Evolutionary conservation across 2,329 filamentous ascomycete species (phyloP).

Genomic region (Helicocarpus griseus): DNA sequence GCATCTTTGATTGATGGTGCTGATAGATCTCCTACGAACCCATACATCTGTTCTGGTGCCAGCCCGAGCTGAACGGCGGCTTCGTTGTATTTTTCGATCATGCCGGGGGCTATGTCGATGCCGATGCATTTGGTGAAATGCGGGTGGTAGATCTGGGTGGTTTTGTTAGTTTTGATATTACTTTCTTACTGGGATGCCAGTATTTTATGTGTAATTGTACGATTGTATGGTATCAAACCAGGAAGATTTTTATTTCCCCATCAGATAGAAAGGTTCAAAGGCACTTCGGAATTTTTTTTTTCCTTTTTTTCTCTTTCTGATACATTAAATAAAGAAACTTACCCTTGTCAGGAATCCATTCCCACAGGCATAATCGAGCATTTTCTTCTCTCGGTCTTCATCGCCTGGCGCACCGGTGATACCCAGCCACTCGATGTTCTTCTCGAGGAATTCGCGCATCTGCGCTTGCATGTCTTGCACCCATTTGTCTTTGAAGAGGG

Average conservation of each 20-base stretch:
- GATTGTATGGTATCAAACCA: no score
- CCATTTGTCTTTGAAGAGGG: conserved; percentile 10
- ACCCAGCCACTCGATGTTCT: conserved; percentile 12
- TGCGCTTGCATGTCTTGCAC: conserved; percentile 6
- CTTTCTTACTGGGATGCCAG: no score
- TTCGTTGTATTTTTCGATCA: conserved; percentile 11
- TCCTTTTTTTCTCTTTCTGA: no score
- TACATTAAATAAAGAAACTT: not conserved
- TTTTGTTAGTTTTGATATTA: not conserved
- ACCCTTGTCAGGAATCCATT: conserved; percentile 11
- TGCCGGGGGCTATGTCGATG: conserved; percentile 12
- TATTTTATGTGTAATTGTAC: not conserved
- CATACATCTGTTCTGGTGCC: conserved; percentile 8
- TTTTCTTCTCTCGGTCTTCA: conserved; percentile 4
- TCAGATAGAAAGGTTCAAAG: not conserved
- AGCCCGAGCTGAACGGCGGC: conserved; percentile 5
- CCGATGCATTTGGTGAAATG: conserved; percentile 13
- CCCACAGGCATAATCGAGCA: conserved; percentile 15
- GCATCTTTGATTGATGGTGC: not conserved
- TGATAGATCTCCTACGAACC: conserved; percentile 8
- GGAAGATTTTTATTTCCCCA: no score
- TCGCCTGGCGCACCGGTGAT: not conserved
- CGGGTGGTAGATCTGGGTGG: conserved; percentile 7
- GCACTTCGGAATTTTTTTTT: not conserved
- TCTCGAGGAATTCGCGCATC: conserved; percentile 7